Evolutionary conservation across 1,284 basidiomycete genomes (phyloP).

Genomic region (Mycosarcoma maydis): DNA sequence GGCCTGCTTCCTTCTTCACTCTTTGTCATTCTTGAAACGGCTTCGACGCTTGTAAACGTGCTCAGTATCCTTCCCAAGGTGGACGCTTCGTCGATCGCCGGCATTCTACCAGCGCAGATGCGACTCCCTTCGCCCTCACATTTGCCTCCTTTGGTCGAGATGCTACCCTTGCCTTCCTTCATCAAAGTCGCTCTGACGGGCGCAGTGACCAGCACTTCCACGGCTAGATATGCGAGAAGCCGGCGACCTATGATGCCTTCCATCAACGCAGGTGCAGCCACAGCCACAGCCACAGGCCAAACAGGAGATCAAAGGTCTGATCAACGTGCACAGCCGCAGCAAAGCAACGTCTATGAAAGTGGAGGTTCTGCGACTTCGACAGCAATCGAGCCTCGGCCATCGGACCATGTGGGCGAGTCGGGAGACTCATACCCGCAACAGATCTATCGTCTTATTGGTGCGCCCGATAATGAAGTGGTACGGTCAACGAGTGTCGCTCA

Average conservation of each 20-base stretch:
- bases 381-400: background rate
- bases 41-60: constrained; percentile 24
- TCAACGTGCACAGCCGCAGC: background rate
- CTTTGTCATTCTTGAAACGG: constrained; percentile 32
- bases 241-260: constrained; percentile 40
- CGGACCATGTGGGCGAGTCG: background rate
- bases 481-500: constrained; percentile 30
- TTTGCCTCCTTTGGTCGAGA: constrained; percentile 30
- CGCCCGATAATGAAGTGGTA: constrained; percentile 29
- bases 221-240: constrained; percentile 12
- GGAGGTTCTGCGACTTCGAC: background rate
- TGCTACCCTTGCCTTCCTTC: constrained; percentile 27
- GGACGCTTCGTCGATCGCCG: constrained; percentile 23
- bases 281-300: too few relatives aligned
- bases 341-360: background rate
- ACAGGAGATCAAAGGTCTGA: background rate
- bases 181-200: constrained; percentile 25
- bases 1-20: constrained; percentile 22
- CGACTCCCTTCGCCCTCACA: constrained; percentile 48
- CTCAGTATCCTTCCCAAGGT: constrained; percentile 37
- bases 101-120: constrained; percentile 19
- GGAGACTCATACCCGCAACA: constrained; percentile 15
- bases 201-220: constrained; percentile 3
- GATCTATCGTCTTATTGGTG: constrained; percentile 26
- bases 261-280: constrained; percentile 7